Base-by-base conservation (phyloP, 192 early-diverging fungal genomes). In the Neocallimastix lanati region DNA sequence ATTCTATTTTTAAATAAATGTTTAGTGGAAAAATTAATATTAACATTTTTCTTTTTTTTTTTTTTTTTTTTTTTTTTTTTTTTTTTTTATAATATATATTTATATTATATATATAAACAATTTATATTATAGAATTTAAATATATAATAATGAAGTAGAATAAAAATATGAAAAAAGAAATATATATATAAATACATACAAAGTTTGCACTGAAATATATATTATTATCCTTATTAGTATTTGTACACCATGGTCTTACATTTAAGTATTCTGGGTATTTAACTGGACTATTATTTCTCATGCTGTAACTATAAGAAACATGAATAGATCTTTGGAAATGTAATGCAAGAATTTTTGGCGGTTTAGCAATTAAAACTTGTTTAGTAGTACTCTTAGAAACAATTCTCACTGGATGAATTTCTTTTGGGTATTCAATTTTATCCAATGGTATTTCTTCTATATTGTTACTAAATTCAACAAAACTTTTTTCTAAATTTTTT, bases 261-360 rank as follows among this genome's bases (percentile, higher is more conserved):
- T 97, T 93, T 14, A 98, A 87, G 18, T 86, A 82, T 29, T 91
- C 89, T 28, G 86, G 82, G 81, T 96, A 93, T 25, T 82, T 81
- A 11, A 98, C 92, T 29, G 84, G 86, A 36, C 91, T 89, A 13
- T 92, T 85, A 83, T 96, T 97, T 84, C 96, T 98, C 76, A 88
- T 82, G n/a, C 82, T 83, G 80, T 85, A 86, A 27, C 89, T 93
- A 77, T 85, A 91, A 12, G 93, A 89, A 78, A 90, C 80, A 82
- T 86, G 95, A 37, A 96, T 88, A 12, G 93, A 93, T 29, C 95
- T 90, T 76, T 95, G 93, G 77, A 98, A 88, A 78, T 96, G 95
- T 33, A 97, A 86, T 79, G 91, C 92, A 15, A 98, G 90, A 33
- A 92, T 86, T 30, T 85, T 87, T 7, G 96, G 96, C 3, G 95